Base-by-base conservation (phyloP, 2,329 filamentous ascomycete species). In the Cytospora paraplurivora region DNA sequence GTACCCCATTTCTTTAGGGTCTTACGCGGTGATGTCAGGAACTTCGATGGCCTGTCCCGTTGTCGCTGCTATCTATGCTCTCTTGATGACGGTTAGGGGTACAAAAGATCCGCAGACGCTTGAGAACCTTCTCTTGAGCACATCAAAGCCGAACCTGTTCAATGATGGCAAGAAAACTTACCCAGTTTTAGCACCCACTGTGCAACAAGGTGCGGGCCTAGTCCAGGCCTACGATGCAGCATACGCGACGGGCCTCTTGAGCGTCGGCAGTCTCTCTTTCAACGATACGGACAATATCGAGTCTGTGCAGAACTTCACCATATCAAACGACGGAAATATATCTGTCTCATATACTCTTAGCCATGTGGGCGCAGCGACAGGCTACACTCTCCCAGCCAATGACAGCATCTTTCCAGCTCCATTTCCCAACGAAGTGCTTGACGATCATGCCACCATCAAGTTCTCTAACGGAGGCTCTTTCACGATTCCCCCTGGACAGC, bases 281-380 rank as follows among this genome's bases (percentile, higher is more conserved):
- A 88, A 89, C 71, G 86, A 89, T 71, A 86, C 85, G 0, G 82
- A 84, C 67, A 72, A 88, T 76, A 81, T 86, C 66, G 71, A 72
- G 53, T 72, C 76, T 12, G 76, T 75, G 2, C 75, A 80, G 51
- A 79, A 80, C 67, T 86, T 89, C 70, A 80, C 77, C 47, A 77
- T 89, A 67, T 78, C 73, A 68, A 89, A 89, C 76, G 76, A 76
- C 6, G 83, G 81, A 53, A 72, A 72, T 17, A 75, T 77, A 32
- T 72, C 76, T 0, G 72, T 85, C 56, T 82, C 80, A 7, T 87
- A 86, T 72, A 75, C 76, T 8, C 74, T 89, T 12, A 77, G 76
- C 33, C 77, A 86, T 65, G 72, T 80, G 7, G 78, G 79, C 2
- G 79, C 84, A 13, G 73, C 79, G 13, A 85, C 85, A 3, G 79